A percentile compares a stretch with the other conserved stretches of the same genome.
Evolutionary conservation across 306 rosid genomes (phyloP).

Genomic region (Pyrus bretschneideri): DNA sequence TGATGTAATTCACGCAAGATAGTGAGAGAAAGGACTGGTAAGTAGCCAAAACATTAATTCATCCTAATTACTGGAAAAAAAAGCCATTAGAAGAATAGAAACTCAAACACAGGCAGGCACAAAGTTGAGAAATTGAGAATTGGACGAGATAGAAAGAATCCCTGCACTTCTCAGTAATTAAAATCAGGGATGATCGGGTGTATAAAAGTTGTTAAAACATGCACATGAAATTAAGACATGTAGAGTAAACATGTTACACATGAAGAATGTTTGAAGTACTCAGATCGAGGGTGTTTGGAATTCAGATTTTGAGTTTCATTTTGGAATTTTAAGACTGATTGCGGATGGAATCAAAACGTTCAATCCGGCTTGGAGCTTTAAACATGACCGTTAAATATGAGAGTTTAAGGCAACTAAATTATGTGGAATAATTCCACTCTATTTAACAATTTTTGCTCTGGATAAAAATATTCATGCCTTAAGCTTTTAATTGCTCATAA

Average conservation of each 20-base stretch:
- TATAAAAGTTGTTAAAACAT: neutral
- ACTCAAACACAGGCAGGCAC: neutral
- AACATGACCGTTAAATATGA: slow-evolving; percentile 3
- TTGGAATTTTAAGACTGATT: neutral
- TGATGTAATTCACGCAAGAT: neutral
- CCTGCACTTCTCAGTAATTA: neutral
- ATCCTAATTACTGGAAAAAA: neutral
- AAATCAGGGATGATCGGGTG: neutral
- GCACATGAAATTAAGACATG: neutral
- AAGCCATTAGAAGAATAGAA: neutral
- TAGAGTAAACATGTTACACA: neutral
- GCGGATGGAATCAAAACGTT: neutral
- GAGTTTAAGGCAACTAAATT: slow-evolving; percentile 5
- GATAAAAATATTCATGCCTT: slow-evolving; percentile 1
- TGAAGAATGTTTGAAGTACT: neutral
- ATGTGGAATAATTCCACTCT: slow-evolving; percentile 14
- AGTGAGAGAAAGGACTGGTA: neutral
- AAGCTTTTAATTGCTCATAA: slow-evolving; percentile 20
- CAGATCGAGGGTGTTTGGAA: neutral
- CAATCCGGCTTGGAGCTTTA: neutral
- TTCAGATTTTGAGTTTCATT: neutral
- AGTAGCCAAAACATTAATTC: neutral
- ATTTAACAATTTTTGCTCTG: slow-evolving; percentile 3
- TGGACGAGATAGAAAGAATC: neutral
- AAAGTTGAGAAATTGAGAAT: neutral